Base-by-base conservation (phyloP, 208 protist species). In the Leishmania braziliensis region DNA sequence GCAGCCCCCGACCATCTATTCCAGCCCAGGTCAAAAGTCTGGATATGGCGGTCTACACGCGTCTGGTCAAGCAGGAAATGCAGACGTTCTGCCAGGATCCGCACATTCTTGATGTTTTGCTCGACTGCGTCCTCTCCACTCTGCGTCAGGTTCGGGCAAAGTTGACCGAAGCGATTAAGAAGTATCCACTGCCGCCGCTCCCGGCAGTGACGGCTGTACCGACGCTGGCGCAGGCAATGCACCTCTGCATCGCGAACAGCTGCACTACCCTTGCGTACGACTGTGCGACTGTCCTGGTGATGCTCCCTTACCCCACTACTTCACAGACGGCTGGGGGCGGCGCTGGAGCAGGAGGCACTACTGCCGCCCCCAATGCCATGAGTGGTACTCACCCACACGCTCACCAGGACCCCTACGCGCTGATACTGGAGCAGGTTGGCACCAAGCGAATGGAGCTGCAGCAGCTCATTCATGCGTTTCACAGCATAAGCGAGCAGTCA, bases 221-320 rank as follows among this genome's bases (percentile, higher is more conserved):
- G 50, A 96, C 87, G 46, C 79, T 85, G 4, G 43, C 75, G n/a
- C 94, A 97, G 84, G 72, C 96, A 71, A 70, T 96, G 71, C 91
- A 95, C 53, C 81, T 97, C 36, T 96, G 87, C 77, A 79, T 97
- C 36, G 89, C 90, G 14, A 97, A 96, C 76, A 87, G 86, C 72
- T 93, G 89, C 82, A 92, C 91, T 14, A 74, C 79, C 0, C 82
- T 97, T 36, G 81, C 77, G n/a, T 80, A 85, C 65, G 92, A 96
- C 74, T 85, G 95, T 56, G 78, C 78, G 5, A 87, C 75, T 18
- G 70, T 92, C 46, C 78, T 95, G 14, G 77, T 89, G n/a, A 76
- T 86, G 48, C 74, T 95, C 48, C 89, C 92, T 48, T 80, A 90
- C 53, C 79, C 75, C 9, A 18, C 65, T 14, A 53, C 60, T 54